A percentile compares a stretch with the other conserved stretches of the same genome.
These are phyloP conservation scores for Cytidiella melzeri DNA, from an alignment of 768 basidiomycete genomes.

Conservation along the genomic window DNA sequence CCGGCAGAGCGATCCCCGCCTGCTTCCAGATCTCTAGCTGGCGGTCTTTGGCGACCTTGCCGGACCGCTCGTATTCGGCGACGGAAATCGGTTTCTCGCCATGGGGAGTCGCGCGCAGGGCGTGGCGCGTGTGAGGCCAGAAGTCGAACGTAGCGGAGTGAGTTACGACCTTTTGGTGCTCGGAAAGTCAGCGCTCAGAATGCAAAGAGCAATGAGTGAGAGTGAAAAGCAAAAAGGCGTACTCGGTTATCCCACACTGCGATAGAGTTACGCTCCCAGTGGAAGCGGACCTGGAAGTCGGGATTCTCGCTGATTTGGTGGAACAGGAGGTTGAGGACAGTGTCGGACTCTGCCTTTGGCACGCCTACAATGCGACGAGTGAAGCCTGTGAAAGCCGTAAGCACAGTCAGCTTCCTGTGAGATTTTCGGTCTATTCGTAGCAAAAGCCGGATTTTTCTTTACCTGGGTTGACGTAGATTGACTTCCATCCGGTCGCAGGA, in stretches of 20 bases:
- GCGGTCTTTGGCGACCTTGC: conserved; percentile 67
- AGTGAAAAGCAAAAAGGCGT: conserved; percentile 14
- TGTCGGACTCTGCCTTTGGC: conserved; percentile 78
- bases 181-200: not conserved
- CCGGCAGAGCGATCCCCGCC: conserved; percentile 44
- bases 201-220: no score
- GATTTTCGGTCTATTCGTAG: no score
- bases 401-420: no score
- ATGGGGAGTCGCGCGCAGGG: conserved; percentile 75
- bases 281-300: conserved; percentile 72
- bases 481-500: conserved; percentile 82
- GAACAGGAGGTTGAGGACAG: conserved; percentile 65
- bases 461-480: conserved; percentile 76
- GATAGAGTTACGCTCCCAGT: conserved; percentile 69
- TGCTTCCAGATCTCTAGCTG: conserved; percentile 68
- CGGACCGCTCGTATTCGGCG: conserved; percentile 56
- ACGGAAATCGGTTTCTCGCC: conserved; percentile 77
- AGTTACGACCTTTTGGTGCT: conserved; percentile 46
- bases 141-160: conserved; percentile 83
- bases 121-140: conserved; percentile 73
- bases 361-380: conserved; percentile 73
- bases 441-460: conserved; percentile 27
- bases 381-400: conserved; percentile 46
- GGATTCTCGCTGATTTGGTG: conserved; percentile 62
- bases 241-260: conserved; percentile 89